Evolutionary conservation across 2,329 filamentous ascomycete species (phyloP).

Genomic region (Thelonectria olida): DNA sequence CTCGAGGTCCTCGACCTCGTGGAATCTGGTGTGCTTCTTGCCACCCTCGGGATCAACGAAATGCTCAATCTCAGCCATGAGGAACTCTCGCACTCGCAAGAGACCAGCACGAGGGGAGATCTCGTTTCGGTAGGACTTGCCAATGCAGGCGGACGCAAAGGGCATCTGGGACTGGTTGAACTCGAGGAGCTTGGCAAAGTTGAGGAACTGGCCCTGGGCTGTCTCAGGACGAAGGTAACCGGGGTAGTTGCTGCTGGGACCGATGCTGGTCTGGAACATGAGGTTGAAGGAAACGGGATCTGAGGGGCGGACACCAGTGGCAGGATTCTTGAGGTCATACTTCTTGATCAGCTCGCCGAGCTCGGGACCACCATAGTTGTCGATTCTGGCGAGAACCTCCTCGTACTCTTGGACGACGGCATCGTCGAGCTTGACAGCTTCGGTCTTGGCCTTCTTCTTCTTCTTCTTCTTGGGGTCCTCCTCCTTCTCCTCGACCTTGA

Average conservation of each 20-base stretch:
- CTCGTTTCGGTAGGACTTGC: slow-evolving; percentile 98
- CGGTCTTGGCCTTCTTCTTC: slow-evolving; percentile 88
- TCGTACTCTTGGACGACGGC: slow-evolving; percentile 88
- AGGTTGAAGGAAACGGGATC: slow-evolving; percentile 94
- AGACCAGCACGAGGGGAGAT: slow-evolving; percentile 94
- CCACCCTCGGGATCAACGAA: slow-evolving; percentile 94
- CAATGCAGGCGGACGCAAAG: slow-evolving; percentile 95
- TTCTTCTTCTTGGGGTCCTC: slow-evolving; percentile 80
- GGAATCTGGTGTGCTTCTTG: slow-evolving; percentile 93
- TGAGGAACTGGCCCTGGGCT: slow-evolving; percentile 97
- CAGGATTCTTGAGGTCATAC: slow-evolving; percentile 89
- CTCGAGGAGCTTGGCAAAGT: slow-evolving; percentile 94
- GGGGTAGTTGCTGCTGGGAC: slow-evolving; percentile 85
- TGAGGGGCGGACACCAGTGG: slow-evolving; percentile 77
- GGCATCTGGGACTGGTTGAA: slow-evolving; percentile 97
- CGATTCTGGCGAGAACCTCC: slow-evolving; percentile 89
- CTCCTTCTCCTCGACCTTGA: slow-evolving; percentile 81
- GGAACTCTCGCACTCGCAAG: slow-evolving; percentile 92
- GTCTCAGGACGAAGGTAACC: slow-evolving; percentile 94
- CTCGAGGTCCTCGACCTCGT: slow-evolving; percentile 84
- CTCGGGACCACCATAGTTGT: slow-evolving; percentile 91
- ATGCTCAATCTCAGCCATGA: slow-evolving; percentile 99
- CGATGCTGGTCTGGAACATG: slow-evolving; percentile 98
- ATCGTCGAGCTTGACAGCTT: slow-evolving; percentile 88
- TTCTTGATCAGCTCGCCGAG: slow-evolving; percentile 90